These are phyloP conservation scores for Achaetomium macrosporum DNA, from an alignment of 2,329 filamentous ascomycete genomes.

Conservation along the genomic window DNA sequence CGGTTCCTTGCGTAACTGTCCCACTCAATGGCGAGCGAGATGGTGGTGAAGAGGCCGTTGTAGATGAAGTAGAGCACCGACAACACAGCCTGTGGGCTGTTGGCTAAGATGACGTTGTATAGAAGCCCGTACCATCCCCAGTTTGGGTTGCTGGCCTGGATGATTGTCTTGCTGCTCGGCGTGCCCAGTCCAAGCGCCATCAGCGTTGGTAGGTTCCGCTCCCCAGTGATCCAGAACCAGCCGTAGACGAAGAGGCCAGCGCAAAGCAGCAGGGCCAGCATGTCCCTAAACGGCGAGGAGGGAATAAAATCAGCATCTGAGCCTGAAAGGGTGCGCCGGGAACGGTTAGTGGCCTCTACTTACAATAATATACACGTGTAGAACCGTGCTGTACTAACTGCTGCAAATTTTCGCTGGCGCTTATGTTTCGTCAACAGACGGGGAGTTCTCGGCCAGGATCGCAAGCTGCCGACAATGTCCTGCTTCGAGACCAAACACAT, in stretches of 20 bases:
- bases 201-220: not conserved
- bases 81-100: constrained; percentile 41
- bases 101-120: constrained; percentile 36
- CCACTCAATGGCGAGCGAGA: constrained; percentile 44
- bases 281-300: not conserved
- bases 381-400: not conserved
- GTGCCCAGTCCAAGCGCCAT: not conserved
- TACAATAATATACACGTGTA: not conserved
- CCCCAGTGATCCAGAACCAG: not conserved
- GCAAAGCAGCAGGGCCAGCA: not conserved
- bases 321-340: too few species aligned
- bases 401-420: not conserved
- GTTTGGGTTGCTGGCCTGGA: not conserved
- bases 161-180: constrained; percentile 1
- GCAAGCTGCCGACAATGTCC: not conserved
- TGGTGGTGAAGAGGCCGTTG: constrained; percentile 41
- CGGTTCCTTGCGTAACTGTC: constrained; percentile 31
- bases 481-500: not conserved
- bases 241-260: not conserved
- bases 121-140: constrained; percentile 19
- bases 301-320: too few species aligned
- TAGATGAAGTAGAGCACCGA: constrained; percentile 41
- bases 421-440: not conserved
- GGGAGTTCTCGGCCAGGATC: not conserved
- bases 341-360: too few species aligned